Evolutionary conservation across 768 basidiomycete species (phyloP).

Genomic region (Leccinum subgranulosum): DNA sequence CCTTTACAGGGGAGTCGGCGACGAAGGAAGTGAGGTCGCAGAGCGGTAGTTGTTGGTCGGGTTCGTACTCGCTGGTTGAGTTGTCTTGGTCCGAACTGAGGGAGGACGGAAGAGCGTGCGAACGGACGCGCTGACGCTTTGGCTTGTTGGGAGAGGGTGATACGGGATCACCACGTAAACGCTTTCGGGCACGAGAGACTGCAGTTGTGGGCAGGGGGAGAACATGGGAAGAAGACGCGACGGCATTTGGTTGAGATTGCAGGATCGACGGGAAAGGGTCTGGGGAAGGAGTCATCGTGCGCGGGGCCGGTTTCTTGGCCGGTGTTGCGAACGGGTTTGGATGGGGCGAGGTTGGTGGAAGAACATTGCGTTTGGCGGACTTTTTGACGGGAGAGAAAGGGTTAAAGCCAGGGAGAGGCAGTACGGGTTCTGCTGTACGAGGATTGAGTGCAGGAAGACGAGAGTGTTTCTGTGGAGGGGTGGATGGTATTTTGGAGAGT

Average conservation of each 20-base stretch:
- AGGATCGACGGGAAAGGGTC: conserved; percentile 42
- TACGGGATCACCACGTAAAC: conserved; percentile 77
- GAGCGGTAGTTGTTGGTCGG: conserved; percentile 30
- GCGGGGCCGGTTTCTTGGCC: conserved; percentile 26
- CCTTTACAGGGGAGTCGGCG: conserved; percentile 70
- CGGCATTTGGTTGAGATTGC: neutral
- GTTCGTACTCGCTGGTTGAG: conserved; percentile 35
- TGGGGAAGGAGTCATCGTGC: conserved; percentile 32
- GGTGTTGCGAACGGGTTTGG: conserved; percentile 49
- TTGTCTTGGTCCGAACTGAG: conserved; percentile 28
- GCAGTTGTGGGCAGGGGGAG: conserved; percentile 37
- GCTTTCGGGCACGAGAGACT: conserved; percentile 70
- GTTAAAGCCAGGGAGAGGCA: conserved; percentile 58
- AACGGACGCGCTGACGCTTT: conserved; percentile 59
- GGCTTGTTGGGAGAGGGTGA: conserved; percentile 80
- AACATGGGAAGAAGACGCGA: conserved; percentile 16
- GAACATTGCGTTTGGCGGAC: conserved; percentile 3
- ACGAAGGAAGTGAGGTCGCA: conserved; percentile 48
- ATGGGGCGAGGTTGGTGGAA: conserved; percentile 10
- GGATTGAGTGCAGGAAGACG: conserved; percentile 41
- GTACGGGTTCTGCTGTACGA: conserved; percentile 50
- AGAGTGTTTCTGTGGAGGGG: conserved; percentile 30
- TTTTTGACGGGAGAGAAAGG: conserved; percentile 80
- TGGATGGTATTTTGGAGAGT: conserved; percentile 50
- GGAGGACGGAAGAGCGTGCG: conserved; percentile 40